Base-by-base conservation (phyloP, 106 monocot genomes). In the Dendrobium huoshanense region DNA sequence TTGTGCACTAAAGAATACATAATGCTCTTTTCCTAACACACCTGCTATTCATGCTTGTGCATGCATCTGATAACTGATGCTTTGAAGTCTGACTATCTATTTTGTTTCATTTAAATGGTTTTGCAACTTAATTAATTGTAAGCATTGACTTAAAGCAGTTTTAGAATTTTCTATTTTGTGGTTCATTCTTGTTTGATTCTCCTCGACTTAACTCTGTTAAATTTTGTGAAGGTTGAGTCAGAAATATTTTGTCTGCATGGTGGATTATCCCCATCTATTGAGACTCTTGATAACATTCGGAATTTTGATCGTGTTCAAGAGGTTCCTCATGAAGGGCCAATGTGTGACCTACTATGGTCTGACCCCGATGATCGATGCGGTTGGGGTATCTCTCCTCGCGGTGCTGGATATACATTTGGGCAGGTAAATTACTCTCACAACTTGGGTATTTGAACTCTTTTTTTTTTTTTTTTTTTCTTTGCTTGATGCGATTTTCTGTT, bases 171-270 rank as follows among this genome's bases (percentile, higher is more conserved):
- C 3, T 37, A 70, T 61, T 61, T 37, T 33, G 13, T 70, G 29
- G 31, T 8, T 65, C 29, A 70, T 33, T 70, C 70, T 70, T 33
- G 70, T 70, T 31, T 68, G 24, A 68, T 67, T 31, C 33, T 31
- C 7, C n/a, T 15, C 1, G 15, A 3, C 29, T 70, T 70, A 44
- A 74, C 13, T 74, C 9, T 74, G 4, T 74, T 9, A 20, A 43
- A n/a, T 7, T 74, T 70, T 15, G 0, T 70, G 7, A 24, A 92
- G 89, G 88, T 92, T 77, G 99, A 99, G 79, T 99, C 99, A 18
- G 99, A 99, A 83, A 99, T 99, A 75, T 93, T 95, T 80, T 95
- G 90, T 77, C 77, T 92, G 25, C 95, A 92, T 87, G 92, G 92
- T 79, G 95, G 99, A 2, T 81, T 95, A 56, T 95, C 95, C 22